These are phyloP conservation scores for Ophiostoma quercus DNA, from an alignment of 2,329 filamentous ascomycete genomes.

Conservation along the genomic window DNA sequence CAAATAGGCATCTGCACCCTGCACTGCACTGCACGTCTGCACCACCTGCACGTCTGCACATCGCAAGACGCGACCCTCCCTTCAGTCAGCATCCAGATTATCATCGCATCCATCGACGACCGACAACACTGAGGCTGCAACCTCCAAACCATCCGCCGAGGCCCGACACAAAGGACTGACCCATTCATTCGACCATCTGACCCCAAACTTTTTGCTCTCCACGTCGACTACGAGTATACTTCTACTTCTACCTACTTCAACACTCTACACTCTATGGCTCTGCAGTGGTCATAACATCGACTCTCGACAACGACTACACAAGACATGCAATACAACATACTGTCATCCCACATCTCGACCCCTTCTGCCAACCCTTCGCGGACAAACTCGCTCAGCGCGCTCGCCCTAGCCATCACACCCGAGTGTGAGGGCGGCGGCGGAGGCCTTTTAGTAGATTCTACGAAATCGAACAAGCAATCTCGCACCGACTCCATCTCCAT, in stretches of 20 bases:
- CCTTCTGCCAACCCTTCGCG: conserved; percentile 53
- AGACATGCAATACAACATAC: conserved; percentile 65
- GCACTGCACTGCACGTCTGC: background rate
- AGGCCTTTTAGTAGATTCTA: conserved; percentile 34
- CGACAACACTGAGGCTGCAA: background rate
- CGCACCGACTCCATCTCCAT: conserved; percentile 15
- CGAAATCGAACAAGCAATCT: background rate
- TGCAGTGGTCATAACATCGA: conserved; percentile 34
- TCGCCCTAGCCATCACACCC: conserved; percentile 45
- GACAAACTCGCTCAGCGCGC: conserved; percentile 55
- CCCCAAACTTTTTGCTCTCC: conserved; percentile 11
- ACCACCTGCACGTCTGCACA: conserved; percentile 12
- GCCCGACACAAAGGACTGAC: conserved; percentile 10
- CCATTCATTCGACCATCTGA: background rate
- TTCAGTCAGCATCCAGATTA: background rate
- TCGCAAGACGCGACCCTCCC: conserved; percentile 13
- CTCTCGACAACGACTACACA: conserved; percentile 19
- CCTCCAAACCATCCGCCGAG: background rate
- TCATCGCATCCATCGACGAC: background rate
- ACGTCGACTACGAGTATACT: background rate
- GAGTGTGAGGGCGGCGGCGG: conserved; percentile 38
- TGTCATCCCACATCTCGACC: conserved; percentile 74
- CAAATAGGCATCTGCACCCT: background rate
- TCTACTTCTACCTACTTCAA: background rate
- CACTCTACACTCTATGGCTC: conserved; percentile 46